Conservation (phyloP, 2,329 filamentous ascomycete genomes). For the Aspergillus ustus region DNA sequence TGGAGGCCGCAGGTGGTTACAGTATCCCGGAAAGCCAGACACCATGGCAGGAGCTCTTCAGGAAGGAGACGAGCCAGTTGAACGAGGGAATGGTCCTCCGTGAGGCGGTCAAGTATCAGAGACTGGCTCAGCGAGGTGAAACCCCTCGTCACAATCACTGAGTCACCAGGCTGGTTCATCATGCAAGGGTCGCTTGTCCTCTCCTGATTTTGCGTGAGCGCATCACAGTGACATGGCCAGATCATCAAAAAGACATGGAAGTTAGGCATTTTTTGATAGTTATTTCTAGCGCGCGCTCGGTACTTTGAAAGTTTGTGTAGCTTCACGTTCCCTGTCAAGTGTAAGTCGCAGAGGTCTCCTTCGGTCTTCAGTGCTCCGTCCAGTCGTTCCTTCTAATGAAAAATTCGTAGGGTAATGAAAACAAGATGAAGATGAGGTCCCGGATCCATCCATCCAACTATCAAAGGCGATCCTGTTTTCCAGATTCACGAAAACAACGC, state of each 20-base stretch:
- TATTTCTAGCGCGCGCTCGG: neutral
- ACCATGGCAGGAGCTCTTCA: constrained; percentile 58
- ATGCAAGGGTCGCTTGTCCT: constrained; percentile 4
- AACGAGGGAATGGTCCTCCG: constrained; percentile 55
- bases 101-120: constrained; percentile 53
- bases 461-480: constrained; percentile 4
- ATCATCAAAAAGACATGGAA: neutral
- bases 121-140: constrained; percentile 50
- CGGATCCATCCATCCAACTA: neutral
- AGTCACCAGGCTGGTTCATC: constrained; percentile 11
- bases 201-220: neutral
- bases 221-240: neutral
- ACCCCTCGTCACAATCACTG: constrained; percentile 53
- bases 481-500: neutral
- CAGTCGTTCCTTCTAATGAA: neutral
- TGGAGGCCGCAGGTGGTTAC: constrained; percentile 47
- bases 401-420: neutral
- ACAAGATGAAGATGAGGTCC: neutral
- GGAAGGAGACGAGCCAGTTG: constrained; percentile 51
- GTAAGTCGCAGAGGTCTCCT: neutral
- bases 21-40: constrained; percentile 49
- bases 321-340: neutral
- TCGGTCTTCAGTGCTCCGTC: constrained; percentile 10
- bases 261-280: constrained; percentile 1
- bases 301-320: neutral